Base-by-base conservation (phyloP, 2,329 filamentous ascomycete genomes). In the Lecanosticta acicola region DNA sequence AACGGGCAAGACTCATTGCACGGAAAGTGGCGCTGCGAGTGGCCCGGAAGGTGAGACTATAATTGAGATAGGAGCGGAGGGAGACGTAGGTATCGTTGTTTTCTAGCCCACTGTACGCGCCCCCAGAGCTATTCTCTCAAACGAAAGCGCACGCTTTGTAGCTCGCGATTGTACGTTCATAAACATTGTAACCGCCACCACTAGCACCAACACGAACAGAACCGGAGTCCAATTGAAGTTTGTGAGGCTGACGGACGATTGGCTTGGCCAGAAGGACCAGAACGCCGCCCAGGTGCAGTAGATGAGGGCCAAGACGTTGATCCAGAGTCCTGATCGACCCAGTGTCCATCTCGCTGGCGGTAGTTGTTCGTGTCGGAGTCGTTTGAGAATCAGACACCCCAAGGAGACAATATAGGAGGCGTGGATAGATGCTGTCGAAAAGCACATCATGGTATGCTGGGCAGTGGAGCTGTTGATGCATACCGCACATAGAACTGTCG, bases 191-290 rank as follows among this genome's bases (percentile, higher is more conserved):
- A 46, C 14, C 9, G 39, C 21, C 33, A 49, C 32, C 3, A 35
- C 32, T n/a, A 50, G 18, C 13, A 51, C 47, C 10, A 43, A 47
- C 2, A 50, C 39, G 38, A 74, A 73, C 32, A 77, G 67, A 4
- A 74, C 62, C n/a, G 66, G 56, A 21, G 68, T 70, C 72, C 72
- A 78, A 56, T 79, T 78, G 66, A 77, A 76, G 2, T 65, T 68
- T 11, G 54, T 54, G 1, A 65, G 56, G 2, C 39, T 50, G 1
- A 72, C 67, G 1, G 60, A 51, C 29, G 67, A 59, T 2, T 54
- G 46, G 0, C 62, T 55, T 0, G 76, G 76, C 67, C 67, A 70
- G 51, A 66, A 64, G 7, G 58, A 59, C 66, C 66, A 70, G 53
- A 70, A 57, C 45, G 68, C 64, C 0, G 59, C 57, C 43, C 66